Conservation (phyloP, 169 alveolate species). For the Eimeria falciformis region DNA sequence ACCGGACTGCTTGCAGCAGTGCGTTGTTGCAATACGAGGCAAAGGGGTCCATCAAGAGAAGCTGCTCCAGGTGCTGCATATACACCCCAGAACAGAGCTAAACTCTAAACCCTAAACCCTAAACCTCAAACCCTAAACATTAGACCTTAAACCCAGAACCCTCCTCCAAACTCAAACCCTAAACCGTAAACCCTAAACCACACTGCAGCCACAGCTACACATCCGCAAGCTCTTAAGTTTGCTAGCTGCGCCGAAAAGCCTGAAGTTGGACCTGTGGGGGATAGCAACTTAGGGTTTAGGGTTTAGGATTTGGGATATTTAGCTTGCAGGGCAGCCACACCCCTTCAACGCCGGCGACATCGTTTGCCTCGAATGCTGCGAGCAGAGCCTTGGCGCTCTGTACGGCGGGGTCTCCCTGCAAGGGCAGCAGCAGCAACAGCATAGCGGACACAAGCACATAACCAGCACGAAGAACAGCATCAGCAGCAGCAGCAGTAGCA, state of each 20-base stretch:
- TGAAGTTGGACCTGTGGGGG: neutral
- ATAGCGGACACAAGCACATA: neutral
- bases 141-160: too few species aligned
- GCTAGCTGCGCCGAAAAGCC: too few species aligned
- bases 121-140: neutral
- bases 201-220: too few species aligned
- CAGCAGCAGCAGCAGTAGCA: conserved; percentile 27
- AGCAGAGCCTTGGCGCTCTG: conserved; percentile 54
- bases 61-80: conserved; percentile 45
- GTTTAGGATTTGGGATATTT: neutral
- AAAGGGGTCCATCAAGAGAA: conserved; percentile 29
- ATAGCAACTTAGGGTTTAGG: neutral
- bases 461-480: neutral
- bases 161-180: too few species aligned
- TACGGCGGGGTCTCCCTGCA: conserved; percentile 57
- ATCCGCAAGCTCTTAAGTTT: too few species aligned
- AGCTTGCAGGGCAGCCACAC: neutral
- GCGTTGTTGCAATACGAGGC: conserved; percentile 46
- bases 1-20: conserved; percentile 54
- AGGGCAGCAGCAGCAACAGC: neutral
- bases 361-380: conserved; percentile 56
- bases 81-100: neutral
- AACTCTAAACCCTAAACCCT: neutral
- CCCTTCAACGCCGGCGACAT: conserved; percentile 52
- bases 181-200: too few species aligned